A percentile compares a stretch with the other conserved stretches of the same genome.
These are phyloP conservation scores for Effrenium voratum DNA, from an alignment of 73 alveolate species.

Conservation along the genomic window DNA sequence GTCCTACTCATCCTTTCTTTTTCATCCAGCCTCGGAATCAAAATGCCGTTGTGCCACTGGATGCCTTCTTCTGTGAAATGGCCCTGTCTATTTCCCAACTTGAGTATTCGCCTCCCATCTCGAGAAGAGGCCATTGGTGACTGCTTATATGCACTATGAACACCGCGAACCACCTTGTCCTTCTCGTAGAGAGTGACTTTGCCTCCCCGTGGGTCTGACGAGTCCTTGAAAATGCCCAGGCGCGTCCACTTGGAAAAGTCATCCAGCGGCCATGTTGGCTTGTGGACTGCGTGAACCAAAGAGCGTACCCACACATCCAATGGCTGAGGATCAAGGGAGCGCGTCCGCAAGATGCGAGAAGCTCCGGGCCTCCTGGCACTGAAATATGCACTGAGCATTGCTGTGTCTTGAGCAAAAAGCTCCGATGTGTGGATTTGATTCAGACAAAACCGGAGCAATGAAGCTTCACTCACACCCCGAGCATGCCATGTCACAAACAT, in stretches of 20 bases:
- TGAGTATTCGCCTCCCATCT: neutral
- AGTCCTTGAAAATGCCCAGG: neutral
- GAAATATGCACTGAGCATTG: too few relatives aligned
- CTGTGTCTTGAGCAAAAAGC: too few relatives aligned
- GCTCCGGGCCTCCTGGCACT: too few relatives aligned
- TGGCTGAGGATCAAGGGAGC: too few relatives aligned
- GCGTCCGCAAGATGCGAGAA: too few relatives aligned
- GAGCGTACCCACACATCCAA: too few relatives aligned
- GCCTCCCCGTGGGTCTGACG: slow-evolving; percentile 1
- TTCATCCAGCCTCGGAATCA: neutral
- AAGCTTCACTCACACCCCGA: too few relatives aligned
- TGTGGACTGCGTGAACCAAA: too few relatives aligned
- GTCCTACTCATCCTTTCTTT: neutral
- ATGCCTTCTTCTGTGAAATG: neutral
- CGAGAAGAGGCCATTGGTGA: neutral
- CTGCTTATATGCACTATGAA: neutral
- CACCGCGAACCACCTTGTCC: neutral
- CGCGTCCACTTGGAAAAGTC: neutral
- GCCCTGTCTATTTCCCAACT: neutral
- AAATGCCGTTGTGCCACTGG: neutral
- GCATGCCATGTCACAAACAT: too few relatives aligned
- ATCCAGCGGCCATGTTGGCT: neutral
- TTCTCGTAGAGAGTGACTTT: neutral
- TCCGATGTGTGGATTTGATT: too few relatives aligned
- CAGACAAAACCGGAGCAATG: too few relatives aligned